phyloP scores from a whole-genome alignment of 2,329 filamentous ascomycete species.

The Aspergillus pseudoglaucus region DNA sequence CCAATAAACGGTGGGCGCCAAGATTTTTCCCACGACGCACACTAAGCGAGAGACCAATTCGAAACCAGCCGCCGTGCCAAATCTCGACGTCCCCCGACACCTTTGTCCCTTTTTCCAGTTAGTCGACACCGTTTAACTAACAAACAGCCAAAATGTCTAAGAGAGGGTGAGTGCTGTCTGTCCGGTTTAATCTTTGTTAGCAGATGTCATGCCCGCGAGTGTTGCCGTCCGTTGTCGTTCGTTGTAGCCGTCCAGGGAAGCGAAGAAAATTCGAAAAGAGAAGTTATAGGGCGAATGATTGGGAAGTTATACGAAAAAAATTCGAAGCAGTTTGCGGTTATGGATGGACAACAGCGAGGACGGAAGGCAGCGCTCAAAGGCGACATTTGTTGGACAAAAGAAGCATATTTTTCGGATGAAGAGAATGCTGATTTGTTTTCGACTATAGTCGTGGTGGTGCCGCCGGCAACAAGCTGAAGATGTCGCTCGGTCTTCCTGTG shows the following conservation, averaged over 20 bases:
- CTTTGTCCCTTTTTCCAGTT: conserved; percentile 28
- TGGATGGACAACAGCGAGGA: background rate
- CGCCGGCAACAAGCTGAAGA: conserved; percentile 99
- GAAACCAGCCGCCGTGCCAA: conserved; percentile 17
- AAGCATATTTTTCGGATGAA: background rate
- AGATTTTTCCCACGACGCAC: conserved; percentile 38
- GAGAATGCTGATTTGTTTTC: conserved; percentile 12
- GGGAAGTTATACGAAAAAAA: background rate
- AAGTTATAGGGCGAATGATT: background rate
- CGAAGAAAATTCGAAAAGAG: background rate
- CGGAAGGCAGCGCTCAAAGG: background rate
- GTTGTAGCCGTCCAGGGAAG: background rate
- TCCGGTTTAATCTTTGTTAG: background rate
- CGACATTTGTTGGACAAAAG: background rate
- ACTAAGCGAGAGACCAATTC: conserved; percentile 41
- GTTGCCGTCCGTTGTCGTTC: background rate
- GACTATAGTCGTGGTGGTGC: conserved; percentile 65
- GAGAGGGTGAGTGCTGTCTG: conserved; percentile 40
- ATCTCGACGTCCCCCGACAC: conserved; percentile 23
- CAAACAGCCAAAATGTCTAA: conserved; percentile 45
- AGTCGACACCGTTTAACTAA: conserved; percentile 33
- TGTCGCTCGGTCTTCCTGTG: conserved; percentile 99
- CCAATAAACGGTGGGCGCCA: conserved; percentile 28
- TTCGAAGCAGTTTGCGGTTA: background rate
- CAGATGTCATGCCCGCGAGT: background rate